Percentiles rank a stretch among this genome's conserved stretches.
These are phyloP conservation scores for Colletotrichum musicola DNA, from an alignment of 2,329 filamentous ascomycete genomes.

Conservation along the genomic window DNA sequence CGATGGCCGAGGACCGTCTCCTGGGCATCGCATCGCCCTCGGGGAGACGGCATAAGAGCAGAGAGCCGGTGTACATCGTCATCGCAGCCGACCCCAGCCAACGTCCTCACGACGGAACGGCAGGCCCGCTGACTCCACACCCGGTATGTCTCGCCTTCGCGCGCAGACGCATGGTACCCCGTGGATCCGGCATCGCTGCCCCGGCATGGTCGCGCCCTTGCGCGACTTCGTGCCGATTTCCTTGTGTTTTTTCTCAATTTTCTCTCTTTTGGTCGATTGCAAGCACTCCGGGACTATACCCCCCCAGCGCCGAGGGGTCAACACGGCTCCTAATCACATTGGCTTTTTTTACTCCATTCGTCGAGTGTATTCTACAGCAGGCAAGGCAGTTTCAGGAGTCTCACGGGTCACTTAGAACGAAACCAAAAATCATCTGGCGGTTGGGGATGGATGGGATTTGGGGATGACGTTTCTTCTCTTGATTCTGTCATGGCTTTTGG, in stretches of 20 bases:
- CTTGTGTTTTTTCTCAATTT: constrained; percentile 23
- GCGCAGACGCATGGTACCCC: constrained; percentile 24
- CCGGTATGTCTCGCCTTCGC: constrained; percentile 27
- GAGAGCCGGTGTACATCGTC: constrained; percentile 6
- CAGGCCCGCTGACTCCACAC: constrained; percentile 20
- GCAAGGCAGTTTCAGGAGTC: constrained; percentile 37
- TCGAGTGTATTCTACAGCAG: constrained; percentile 22
- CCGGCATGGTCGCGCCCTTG: constrained; percentile 25
- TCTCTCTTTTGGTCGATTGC: constrained; percentile 1
- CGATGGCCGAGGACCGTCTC: background rate
- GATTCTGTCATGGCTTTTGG: too few species aligned
- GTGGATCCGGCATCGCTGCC: constrained; percentile 21
- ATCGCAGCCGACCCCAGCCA: constrained; percentile 6
- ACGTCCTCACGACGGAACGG: constrained; percentile 6
- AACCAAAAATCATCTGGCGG: constrained; percentile 13
- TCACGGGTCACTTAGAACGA: constrained; percentile 14
- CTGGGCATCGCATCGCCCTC: background rate
- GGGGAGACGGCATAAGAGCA: constrained; percentile 4
- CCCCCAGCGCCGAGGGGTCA: constrained; percentile 24
- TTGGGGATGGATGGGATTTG: constrained; percentile 14
- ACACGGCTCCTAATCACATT: constrained; percentile 21
- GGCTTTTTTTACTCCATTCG: constrained; percentile 15
- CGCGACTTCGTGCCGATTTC: constrained; percentile 40
- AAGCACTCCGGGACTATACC: constrained; percentile 31
- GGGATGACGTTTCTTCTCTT: background rate